Base-by-base conservation (phyloP, 2,329 filamentous ascomycete genomes). In the Cordyceps cicadae region DNA sequence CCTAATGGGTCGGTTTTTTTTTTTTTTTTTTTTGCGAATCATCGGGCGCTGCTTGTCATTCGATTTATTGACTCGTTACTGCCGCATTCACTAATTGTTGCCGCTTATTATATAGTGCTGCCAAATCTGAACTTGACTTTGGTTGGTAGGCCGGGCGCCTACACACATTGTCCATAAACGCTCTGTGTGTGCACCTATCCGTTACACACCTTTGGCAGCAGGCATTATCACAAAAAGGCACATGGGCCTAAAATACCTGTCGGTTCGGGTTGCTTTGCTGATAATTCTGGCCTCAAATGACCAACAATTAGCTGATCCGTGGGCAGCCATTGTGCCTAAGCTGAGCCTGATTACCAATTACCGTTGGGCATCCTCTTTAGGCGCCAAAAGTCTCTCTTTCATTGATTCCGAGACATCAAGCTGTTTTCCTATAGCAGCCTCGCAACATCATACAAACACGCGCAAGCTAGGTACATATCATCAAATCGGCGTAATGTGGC, bases 401-500 rank as follows among this genome's bases (percentile, higher is more conserved):
- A 48, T 57, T 56, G 4, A 45, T 32, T 37, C 7, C 34, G 19
- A 34, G 11, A 34, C 6, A 11, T 29, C 32, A 49, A 39, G 24
- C n/a, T 39, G 12, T 49, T 39, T 21, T 32, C 39, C 32, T 29
- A 19, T 57, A 45, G 32, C 19, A 14, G 29, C 19, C 4, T 19
- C 43, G 12, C 46, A 1, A 17, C 39, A 57, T 57, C 15, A 50
- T 54, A 41, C 34, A 59, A 3, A 8, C 9, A 37, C 37, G 26
- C 39, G 32, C 39, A 3, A 17, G 45, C 14, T 11, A 14, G 11
- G 11, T 11, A 37, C 11, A 14, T 7, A 7, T 24, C n/a, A 26
- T 82, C 77, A 96, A 61, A 95, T 66, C 29, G 90, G 91, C 66
- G 96, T 76, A 64, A 97, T 83, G 76, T 97, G 92, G 72, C 93